phyloP scores from a whole-genome alignment of 805 yeast species.

The Hagleromyces aurorensis region DNA sequence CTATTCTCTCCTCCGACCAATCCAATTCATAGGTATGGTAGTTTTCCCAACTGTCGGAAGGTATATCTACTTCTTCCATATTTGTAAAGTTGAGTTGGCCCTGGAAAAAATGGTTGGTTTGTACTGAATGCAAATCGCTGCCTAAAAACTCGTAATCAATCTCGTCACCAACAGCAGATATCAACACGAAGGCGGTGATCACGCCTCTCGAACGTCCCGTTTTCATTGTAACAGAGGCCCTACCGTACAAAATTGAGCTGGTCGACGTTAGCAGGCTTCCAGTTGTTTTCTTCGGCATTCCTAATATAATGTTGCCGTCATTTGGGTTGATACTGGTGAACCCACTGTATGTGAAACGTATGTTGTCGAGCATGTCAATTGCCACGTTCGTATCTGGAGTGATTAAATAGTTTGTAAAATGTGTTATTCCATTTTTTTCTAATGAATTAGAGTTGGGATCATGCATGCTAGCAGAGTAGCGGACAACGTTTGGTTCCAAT shows the following conservation, averaged over 20 bases:
- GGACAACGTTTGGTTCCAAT: slow-evolving; percentile 36
- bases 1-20: slow-evolving; percentile 66
- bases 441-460: slow-evolving; percentile 9
- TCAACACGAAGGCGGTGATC: slow-evolving; percentile 71
- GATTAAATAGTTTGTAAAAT: slow-evolving; percentile 23
- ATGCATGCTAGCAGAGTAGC: slow-evolving; percentile 9
- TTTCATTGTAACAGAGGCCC: slow-evolving; percentile 56
- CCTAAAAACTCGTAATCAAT: slow-evolving; percentile 87
- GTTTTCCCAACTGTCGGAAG: slow-evolving; percentile 48
- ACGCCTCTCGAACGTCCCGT: slow-evolving; percentile 75
- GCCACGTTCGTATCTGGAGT: slow-evolving; percentile 38
- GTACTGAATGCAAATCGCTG: slow-evolving; percentile 52
- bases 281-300: slow-evolving; percentile 67
- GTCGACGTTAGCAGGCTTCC: slow-evolving; percentile 80
- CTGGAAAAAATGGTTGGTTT: slow-evolving; percentile 73
- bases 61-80: slow-evolving; percentile 23
- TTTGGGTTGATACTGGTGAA: slow-evolving; percentile 42
- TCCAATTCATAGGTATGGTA: slow-evolving; percentile 73
- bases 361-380: slow-evolving; percentile 48
- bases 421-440: slow-evolving; percentile 18
- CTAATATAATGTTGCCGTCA: slow-evolving; percentile 41
- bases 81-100: slow-evolving; percentile 67
- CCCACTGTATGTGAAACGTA: slow-evolving; percentile 62
- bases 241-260: slow-evolving; percentile 78
- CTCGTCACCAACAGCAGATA: slow-evolving; percentile 85